Conservation (phyloP, 2,329 filamentous ascomycete species). For the Daldinia sp. region DNA sequence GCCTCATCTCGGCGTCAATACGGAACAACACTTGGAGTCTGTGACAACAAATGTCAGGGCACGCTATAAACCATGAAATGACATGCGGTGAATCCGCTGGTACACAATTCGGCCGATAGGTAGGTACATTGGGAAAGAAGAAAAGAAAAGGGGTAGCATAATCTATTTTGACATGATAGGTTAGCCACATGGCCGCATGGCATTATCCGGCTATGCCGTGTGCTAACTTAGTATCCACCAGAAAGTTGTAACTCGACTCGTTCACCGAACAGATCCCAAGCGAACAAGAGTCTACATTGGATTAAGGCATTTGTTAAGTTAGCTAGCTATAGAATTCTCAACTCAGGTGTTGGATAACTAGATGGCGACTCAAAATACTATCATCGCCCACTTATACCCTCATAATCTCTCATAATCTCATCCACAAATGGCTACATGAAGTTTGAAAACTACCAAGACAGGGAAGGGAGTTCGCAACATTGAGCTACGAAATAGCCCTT, state of each 20-base stretch:
- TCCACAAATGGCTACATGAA: no score
- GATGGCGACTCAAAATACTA: no score
- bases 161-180: neutral
- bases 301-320: no score
- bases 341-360: no score
- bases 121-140: neutral
- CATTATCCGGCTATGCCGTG: neutral
- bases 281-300: no score
- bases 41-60: neutral
- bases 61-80: neutral
- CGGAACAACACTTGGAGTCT: neutral
- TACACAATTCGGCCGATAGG: neutral
- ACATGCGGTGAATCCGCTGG: conserved; percentile 3
- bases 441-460: neutral
- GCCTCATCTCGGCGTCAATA: conserved; percentile 8
- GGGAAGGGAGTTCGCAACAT: neutral
- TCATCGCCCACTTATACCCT: no score
- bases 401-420: no score
- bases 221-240: neutral
- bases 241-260: neutral
- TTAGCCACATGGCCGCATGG: neutral
- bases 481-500: neutral
- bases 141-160: neutral
- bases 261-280: neutral
- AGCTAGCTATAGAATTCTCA: no score